phyloP scores from a whole-genome alignment of 2,329 filamentous ascomycete genomes.

The Aspergillus ochraceus region DNA sequence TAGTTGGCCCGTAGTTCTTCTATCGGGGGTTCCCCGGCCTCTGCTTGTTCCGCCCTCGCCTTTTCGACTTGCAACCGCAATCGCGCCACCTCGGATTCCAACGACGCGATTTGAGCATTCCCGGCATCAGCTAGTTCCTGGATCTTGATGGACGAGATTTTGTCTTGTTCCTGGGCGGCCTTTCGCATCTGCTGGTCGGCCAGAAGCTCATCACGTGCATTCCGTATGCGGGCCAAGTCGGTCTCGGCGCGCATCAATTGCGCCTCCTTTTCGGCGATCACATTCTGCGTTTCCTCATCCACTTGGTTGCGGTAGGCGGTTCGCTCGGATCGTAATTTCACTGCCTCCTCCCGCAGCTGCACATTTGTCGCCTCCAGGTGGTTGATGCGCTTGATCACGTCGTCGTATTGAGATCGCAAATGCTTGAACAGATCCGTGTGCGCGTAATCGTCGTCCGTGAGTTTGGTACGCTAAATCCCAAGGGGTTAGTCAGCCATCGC shows the following conservation, averaged over 20 bases:
- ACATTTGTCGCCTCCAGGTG: slow-evolving; percentile 86
- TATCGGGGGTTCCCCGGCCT: slow-evolving; percentile 59
- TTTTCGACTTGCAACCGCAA: slow-evolving; percentile 60
- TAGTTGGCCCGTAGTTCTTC: slow-evolving; percentile 76
- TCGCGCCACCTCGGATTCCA: slow-evolving; percentile 81
- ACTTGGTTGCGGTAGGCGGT: slow-evolving; percentile 78
- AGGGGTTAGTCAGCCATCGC: slow-evolving; percentile 3
- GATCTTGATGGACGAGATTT: slow-evolving; percentile 67
- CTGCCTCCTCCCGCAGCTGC: slow-evolving; percentile 78
- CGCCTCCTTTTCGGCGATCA: slow-evolving; percentile 75
- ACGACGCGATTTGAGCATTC: slow-evolving; percentile 73
- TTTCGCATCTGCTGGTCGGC: slow-evolving; percentile 81
- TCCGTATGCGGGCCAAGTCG: slow-evolving; percentile 81
- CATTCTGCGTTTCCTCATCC: slow-evolving; percentile 73
- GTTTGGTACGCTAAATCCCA: slow-evolving; percentile 57
- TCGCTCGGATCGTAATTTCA: slow-evolving; percentile 81
- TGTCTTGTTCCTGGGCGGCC: slow-evolving; percentile 74
- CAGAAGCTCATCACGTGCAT: slow-evolving; percentile 78
- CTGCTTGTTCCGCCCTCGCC: slow-evolving; percentile 38
- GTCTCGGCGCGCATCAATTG: slow-evolving; percentile 78
- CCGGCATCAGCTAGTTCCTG: slow-evolving; percentile 78
- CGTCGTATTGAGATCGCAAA: slow-evolving; percentile 85
- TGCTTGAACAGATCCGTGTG: slow-evolving; percentile 92
- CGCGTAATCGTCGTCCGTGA: slow-evolving; percentile 90
- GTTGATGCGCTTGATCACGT: slow-evolving; percentile 88